Percentiles rank a stretch among this genome's conserved stretches.
Conservation (phyloP, 257 asterid species). For the Thymus mandschuricus region DNA sequence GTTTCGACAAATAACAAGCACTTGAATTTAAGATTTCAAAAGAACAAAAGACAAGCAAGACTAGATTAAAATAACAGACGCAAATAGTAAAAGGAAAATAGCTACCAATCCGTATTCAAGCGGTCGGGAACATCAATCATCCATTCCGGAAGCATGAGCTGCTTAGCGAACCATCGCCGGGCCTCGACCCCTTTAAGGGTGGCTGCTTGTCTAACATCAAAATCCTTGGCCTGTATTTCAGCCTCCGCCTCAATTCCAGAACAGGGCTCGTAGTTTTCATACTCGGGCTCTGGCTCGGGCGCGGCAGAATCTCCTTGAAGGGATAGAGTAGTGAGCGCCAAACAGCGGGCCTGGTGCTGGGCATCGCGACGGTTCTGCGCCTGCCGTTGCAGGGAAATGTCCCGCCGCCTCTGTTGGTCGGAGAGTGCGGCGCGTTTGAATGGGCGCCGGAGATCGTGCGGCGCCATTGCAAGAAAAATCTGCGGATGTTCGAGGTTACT, state of each 20-base stretch:
- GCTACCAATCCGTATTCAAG: slow-evolving; percentile 70
- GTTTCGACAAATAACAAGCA: neutral
- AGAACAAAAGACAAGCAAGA: neutral
- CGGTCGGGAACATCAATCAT: slow-evolving; percentile 89
- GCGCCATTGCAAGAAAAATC: slow-evolving; percentile 52
- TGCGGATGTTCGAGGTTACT: neutral
- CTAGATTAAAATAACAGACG: neutral
- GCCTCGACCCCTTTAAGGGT: slow-evolving; percentile 75
- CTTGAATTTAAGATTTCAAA: neutral
- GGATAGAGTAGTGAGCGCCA: slow-evolving; percentile 72
- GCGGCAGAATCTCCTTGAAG: slow-evolving; percentile 48
- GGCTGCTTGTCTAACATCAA: slow-evolving; percentile 72
- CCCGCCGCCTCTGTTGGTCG: slow-evolving; percentile 92
- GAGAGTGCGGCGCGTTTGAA: slow-evolving; percentile 84
- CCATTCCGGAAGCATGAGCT: slow-evolving; percentile 98
- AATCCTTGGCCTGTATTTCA: slow-evolving; percentile 37
- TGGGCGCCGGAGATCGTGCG: slow-evolving; percentile 82
- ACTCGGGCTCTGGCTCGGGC: slow-evolving; percentile 30
- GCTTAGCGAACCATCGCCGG: slow-evolving; percentile 91
- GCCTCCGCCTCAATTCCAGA: slow-evolving; percentile 25
- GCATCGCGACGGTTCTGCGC: slow-evolving; percentile 80
- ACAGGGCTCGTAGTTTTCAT: slow-evolving; percentile 26
- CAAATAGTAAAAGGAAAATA: slow-evolving; percentile 1
- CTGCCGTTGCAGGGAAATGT: slow-evolving; percentile 79
- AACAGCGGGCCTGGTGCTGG: slow-evolving; percentile 81